Evolutionary conservation across 768 basidiomycete species (phyloP), one percentile per base, ranked within the genome.

Genomic region (Coprinopsis strossmayeri): DNA sequence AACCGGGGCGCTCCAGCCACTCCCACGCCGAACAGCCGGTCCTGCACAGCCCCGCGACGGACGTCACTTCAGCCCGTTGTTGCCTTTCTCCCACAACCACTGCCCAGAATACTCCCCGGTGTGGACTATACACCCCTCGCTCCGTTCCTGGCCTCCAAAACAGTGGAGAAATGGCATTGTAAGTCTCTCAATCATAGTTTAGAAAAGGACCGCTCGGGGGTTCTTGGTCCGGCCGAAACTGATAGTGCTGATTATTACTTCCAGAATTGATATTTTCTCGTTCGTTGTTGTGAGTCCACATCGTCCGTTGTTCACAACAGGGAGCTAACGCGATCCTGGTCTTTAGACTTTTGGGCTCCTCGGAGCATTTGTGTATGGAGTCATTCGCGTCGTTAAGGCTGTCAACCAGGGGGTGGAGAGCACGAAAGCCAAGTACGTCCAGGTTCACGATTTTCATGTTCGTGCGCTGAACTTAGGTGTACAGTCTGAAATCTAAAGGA

Each of bases 401-500:
- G 59, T 81, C 32, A 70, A 74, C 1, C 58, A 71, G 9, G 64
- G 70, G 1, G 57, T 77, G 20, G 61, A 72, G 46, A 68, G 72
- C 1, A 78, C 79, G 0, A 82, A 79, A 62, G 69, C 77, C 45
- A 72, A 69, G 83, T 82, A 56, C 53, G 78, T 72, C 15, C 20
- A 11, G 39, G 12, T 41, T 26, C 13, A 34, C 20, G 15, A 20
- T 46, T 27, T n/a, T 34, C 46, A 4, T 18, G 26, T 24, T 38
- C 35, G 9, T 38, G 35, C 18, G 35, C 17, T 38, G 35, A 18
- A 10, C 35, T 11, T 38, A 10, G 35, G 9, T 7, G 17, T 38
- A 38, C 9, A 84, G 82, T 39, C 65, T 87, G 41, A 78, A 81
- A 61, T 65, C 66, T 9, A 71, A 68, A 52, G 85, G 85, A 5